phyloP scores from a whole-genome alignment of 768 basidiomycete species.

The Collybia mongolica region DNA sequence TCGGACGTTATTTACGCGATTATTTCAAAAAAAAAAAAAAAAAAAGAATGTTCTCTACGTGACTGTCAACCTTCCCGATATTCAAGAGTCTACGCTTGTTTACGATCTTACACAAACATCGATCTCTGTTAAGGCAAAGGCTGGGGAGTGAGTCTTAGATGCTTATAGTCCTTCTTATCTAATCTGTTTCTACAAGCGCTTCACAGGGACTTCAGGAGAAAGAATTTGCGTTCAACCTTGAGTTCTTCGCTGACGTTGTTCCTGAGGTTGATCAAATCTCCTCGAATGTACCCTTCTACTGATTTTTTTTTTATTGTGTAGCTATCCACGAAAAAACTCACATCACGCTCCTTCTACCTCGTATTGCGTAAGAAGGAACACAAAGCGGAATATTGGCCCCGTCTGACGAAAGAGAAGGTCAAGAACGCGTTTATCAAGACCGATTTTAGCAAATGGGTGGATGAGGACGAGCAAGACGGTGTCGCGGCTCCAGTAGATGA shows the following conservation, averaged over 20 bases:
- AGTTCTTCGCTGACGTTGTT: slow-evolving; percentile 73
- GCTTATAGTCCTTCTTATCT: neutral
- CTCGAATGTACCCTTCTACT: slow-evolving; percentile 1
- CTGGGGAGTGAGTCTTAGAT: slow-evolving; percentile 52
- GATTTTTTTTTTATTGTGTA: slow-evolving; percentile 20
- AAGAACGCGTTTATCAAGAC: slow-evolving; percentile 87
- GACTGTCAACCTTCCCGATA: slow-evolving; percentile 82
- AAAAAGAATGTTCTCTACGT: slow-evolving; percentile 76
- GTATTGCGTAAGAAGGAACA: slow-evolving; percentile 80
- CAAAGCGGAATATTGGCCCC: slow-evolving; percentile 85
- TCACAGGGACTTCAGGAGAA: slow-evolving; percentile 46
- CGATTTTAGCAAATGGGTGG: slow-evolving; percentile 93
- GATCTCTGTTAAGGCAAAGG: slow-evolving; percentile 64
- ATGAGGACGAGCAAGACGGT: slow-evolving; percentile 94
- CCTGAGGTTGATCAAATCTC: slow-evolving; percentile 61
- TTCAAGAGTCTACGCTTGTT: slow-evolving; percentile 54
- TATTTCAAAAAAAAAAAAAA: slow-evolving; percentile 27
- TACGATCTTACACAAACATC: slow-evolving; percentile 56
- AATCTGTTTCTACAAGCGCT: slow-evolving; percentile 23
- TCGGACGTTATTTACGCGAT: slow-evolving; percentile 13
- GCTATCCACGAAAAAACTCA: slow-evolving; percentile 60
- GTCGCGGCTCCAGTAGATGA: slow-evolving; percentile 42
- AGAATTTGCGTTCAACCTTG: slow-evolving; percentile 73
- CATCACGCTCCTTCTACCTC: slow-evolving; percentile 64
- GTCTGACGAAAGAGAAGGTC: slow-evolving; percentile 86